phyloP scores from a whole-genome alignment of 176 grass and related monocot species.

The Rhynchospora pubera region DNA sequence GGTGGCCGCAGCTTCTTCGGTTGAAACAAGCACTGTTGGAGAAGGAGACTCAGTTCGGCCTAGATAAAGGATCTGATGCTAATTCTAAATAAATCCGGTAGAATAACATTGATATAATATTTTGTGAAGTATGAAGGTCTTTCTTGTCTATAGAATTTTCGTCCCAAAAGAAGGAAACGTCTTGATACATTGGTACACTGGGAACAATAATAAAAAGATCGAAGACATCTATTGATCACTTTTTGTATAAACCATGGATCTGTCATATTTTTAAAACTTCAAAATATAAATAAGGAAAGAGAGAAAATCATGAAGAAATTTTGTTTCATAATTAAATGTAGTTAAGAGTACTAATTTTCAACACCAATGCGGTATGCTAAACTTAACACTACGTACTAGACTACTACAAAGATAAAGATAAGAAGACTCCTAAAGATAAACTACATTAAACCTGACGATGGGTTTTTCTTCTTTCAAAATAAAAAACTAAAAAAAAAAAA shows the following conservation, averaged over 20 bases:
- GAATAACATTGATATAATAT: neutral
- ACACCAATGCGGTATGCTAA: neutral
- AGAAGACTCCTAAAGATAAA: slow-evolving; percentile 28
- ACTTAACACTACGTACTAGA: neutral
- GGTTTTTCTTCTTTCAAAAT: neutral
- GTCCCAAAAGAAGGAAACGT: neutral
- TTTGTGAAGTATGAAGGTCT: neutral
- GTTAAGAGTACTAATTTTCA: neutral
- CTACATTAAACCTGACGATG: slow-evolving; percentile 4
- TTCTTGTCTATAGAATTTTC: neutral
- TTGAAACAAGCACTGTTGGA: slow-evolving; percentile 6
- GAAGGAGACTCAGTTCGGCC: neutral
- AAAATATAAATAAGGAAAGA: neutral
- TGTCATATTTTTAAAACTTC: neutral
- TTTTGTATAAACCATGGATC: neutral
- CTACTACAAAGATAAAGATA: neutral
- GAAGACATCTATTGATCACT: neutral
- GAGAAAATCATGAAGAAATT: neutral
- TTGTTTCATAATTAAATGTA: neutral
- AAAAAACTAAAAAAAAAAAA: neutral
- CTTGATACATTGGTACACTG: neutral
- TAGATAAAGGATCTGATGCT: neutral
- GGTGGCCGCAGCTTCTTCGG: neutral
- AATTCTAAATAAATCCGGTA: neutral
- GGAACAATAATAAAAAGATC: neutral